Evolutionary conservation across 495 filamentous ascomycete species (phyloP).

Genomic region (Annulohypoxylon bovei): DNA sequence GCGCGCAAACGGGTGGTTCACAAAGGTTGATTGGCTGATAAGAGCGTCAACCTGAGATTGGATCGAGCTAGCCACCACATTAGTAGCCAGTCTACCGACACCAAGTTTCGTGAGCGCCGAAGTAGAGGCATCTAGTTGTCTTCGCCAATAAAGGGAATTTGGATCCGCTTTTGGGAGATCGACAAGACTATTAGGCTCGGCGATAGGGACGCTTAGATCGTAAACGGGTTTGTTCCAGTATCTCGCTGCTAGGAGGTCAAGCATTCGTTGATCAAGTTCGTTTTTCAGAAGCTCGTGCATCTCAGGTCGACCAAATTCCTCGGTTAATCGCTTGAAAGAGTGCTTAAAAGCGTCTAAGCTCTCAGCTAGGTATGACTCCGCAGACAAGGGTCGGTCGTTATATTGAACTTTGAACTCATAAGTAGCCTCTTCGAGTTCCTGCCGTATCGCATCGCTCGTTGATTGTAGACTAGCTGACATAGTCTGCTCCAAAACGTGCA

Average conservation of each 20-base stretch:
- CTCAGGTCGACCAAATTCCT: conserved; percentile 87
- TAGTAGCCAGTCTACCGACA: conserved; percentile 90
- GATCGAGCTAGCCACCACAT: conserved; percentile 86
- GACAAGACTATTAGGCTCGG: conserved; percentile 76
- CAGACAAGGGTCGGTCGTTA: conserved; percentile 93
- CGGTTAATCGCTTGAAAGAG: conserved; percentile 91
- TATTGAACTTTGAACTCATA: conserved; percentile 99
- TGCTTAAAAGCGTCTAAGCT: conserved; percentile 97
- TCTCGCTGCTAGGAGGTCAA: conserved; percentile 91
- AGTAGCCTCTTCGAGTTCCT: conserved; percentile 95
- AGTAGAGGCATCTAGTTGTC: conserved; percentile 91
- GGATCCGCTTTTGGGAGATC: conserved; percentile 84
- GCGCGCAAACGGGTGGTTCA: conserved; percentile 87
- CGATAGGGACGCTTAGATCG: conserved; percentile 68
- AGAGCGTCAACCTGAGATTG: conserved; percentile 85
- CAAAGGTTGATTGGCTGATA: conserved; percentile 80
- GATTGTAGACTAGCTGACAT: conserved; percentile 91
- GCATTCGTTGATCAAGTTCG: conserved; percentile 91
- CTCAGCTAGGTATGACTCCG: conserved; percentile 95
- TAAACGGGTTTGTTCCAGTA: conserved; percentile 99
- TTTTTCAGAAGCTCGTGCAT: conserved; percentile 90
- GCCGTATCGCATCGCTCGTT: conserved; percentile 89
- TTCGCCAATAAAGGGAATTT: conserved; percentile 88
- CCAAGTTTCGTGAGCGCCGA: conserved; percentile 92
- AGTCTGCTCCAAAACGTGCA: conserved; percentile 95